Evolutionary conservation across 257 asterid genomes (phyloP), one percentile per base, ranked within the genome.

Genomic region (Ajuga chamaepitys): DNA sequence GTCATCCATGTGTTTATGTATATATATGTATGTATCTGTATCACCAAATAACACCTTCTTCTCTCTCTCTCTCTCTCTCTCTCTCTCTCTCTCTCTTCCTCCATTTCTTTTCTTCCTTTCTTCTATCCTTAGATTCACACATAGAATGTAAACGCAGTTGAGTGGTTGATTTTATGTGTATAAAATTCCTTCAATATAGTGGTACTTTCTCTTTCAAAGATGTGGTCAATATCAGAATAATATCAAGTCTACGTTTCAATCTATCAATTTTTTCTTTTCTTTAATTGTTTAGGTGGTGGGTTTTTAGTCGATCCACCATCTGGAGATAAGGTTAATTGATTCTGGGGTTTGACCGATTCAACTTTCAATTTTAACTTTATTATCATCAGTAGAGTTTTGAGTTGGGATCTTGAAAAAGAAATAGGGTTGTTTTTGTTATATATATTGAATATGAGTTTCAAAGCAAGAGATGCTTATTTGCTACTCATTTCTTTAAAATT

Each of bases 381-480:
- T n/a, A 4, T 51, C 53, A 74, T 58, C n/a, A n/a, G n/a, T n/a
- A n/a, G n/a, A n/a, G n/a, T n/a, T n/a, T n/a, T n/a, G n/a, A n/a
- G n/a, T 50, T 20, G 21, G 32, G 52, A 25, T 22, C 0, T 28
- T 28, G 16, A 55, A 26, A 54, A 41, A 1, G 52, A 48, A 50
- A 67, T 71, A 78, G 76, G 72, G 80, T 70, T 74, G 34, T 16
- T 62, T 68, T 64, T 42, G 60, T 30, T 25, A 7, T 17, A 18
- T 56, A 14, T 13, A 5, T 53, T 44, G 50, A 67, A 67, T n/a
- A 74, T 55, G 71, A 35, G 50, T 45, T 73, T 57, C 41, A 13
- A 47, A 10, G 42, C 56, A 44, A 41, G 50, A 68, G 75, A 24
- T 58, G 70, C 70, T 45, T 66, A 52, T 60, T 67, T 48, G 46